These are phyloP conservation scores for Globisporangium cylindrosporum DNA, from an alignment of 352 stramenopile genomes.

Conservation along the genomic window DNA sequence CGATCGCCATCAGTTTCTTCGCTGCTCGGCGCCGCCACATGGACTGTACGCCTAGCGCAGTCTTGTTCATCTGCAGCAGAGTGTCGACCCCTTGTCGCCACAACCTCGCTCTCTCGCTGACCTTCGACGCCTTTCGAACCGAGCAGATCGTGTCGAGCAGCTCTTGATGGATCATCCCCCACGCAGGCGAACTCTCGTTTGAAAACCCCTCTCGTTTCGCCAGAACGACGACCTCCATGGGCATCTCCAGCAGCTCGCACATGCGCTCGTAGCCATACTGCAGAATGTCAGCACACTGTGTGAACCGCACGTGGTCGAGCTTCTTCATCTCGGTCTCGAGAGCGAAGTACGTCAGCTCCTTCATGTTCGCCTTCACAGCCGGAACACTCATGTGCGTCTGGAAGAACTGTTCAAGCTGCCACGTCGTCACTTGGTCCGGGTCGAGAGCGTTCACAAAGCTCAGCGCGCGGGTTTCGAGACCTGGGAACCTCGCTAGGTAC, in stretches of 20 bases:
- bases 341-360: conserved; percentile 48
- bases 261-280: conserved; percentile 65
- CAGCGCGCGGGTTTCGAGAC: conserved; percentile 54
- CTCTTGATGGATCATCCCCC: conserved; percentile 13
- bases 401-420: conserved; percentile 73
- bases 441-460: conserved; percentile 50
- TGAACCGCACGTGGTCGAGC: conserved; percentile 43
- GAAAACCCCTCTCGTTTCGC: neutral
- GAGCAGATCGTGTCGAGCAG: conserved; percentile 17
- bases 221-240: conserved; percentile 38
- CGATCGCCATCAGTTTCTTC: conserved; percentile 33
- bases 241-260: conserved; percentile 45
- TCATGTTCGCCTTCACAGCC: conserved; percentile 57
- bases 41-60: conserved; percentile 39
- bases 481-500: conserved; percentile 66
- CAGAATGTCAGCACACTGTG: conserved; percentile 42
- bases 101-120: conserved; percentile 24
- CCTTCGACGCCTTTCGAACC: conserved; percentile 1
- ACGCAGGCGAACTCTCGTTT: neutral
- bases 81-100: conserved; percentile 28
- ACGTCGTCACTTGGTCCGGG: conserved; percentile 44
- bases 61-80: conserved; percentile 36
- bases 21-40: conserved; percentile 51
- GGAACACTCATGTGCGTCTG: conserved; percentile 42
- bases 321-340: conserved; percentile 49